phyloP scores from a whole-genome alignment of 768 basidiomycete genomes.

The Cyclocybe cylindracea region DNA sequence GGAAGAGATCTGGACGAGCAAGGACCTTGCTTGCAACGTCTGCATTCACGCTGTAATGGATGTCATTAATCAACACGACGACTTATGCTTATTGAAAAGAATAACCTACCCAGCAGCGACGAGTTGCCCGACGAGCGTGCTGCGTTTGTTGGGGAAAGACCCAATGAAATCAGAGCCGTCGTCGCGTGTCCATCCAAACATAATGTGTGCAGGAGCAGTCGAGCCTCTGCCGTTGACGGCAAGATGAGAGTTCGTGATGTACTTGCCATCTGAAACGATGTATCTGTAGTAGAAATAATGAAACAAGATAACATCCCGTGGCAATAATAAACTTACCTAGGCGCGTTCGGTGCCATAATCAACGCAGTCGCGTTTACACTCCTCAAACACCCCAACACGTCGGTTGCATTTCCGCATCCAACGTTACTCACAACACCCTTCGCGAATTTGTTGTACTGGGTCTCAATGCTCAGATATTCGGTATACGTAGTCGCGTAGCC shows the following conservation, averaged over 20 bases:
- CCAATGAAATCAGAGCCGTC: slow-evolving; percentile 50
- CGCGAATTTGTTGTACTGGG: slow-evolving; percentile 36
- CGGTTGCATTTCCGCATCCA: slow-evolving; percentile 35
- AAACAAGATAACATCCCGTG: neutral
- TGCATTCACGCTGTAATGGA: slow-evolving; percentile 5
- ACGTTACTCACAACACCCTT: slow-evolving; percentile 35
- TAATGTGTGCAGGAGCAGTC: slow-evolving; percentile 42
- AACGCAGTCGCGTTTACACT: slow-evolving; percentile 33
- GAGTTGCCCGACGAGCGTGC: slow-evolving; percentile 14
- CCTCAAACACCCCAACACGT: slow-evolving; percentile 39
- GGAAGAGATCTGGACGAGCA: slow-evolving; percentile 36
- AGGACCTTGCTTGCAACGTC: slow-evolving; percentile 12
- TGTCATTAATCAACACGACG: neutral
- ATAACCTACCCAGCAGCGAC: slow-evolving; percentile 18
- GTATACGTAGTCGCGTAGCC: slow-evolving; percentile 51
- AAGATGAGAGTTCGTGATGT: slow-evolving; percentile 38
- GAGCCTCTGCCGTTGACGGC: slow-evolving; percentile 39
- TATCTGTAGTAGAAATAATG: slow-evolving; percentile 22
- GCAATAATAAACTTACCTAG: slow-evolving; percentile 13
- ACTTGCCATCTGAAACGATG: slow-evolving; percentile 49
- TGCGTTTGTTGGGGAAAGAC: slow-evolving; percentile 19
- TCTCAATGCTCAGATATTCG: slow-evolving; percentile 45
- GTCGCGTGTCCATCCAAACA: slow-evolving; percentile 53
- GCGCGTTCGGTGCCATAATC: slow-evolving; percentile 35
- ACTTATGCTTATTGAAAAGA: slow-evolving; percentile 8